Evolutionary conservation across 768 basidiomycete genomes (phyloP).

Genomic region (Xerocomus spinulosus): DNA sequence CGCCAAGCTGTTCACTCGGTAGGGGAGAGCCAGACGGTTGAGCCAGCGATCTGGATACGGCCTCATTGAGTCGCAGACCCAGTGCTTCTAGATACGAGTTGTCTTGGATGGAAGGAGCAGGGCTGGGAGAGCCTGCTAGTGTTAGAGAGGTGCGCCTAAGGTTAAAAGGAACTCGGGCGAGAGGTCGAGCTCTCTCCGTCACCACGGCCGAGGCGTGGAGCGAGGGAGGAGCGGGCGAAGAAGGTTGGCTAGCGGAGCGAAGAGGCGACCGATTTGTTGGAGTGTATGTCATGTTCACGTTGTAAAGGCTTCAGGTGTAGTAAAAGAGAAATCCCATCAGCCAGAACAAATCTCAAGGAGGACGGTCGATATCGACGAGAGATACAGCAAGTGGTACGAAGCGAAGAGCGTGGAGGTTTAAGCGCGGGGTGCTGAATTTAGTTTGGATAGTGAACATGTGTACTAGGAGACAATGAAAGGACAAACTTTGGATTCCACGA

Average conservation of each 20-base stretch:
- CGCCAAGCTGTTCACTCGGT: slow-evolving; percentile 51
- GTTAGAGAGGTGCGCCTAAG: slow-evolving; percentile 52
- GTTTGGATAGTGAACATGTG: slow-evolving; percentile 1
- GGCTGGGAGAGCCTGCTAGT: slow-evolving; percentile 27
- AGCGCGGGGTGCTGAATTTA: slow-evolving; percentile 12
- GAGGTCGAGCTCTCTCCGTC: slow-evolving; percentile 47
- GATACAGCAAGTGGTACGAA: slow-evolving; percentile 56
- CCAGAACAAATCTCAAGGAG: slow-evolving; percentile 52
- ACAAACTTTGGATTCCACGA: slow-evolving; percentile 31
- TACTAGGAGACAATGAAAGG: not conserved
- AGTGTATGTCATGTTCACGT: slow-evolving; percentile 50
- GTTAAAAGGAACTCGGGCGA: slow-evolving; percentile 55
- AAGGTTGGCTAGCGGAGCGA: slow-evolving; percentile 57
- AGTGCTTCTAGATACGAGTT: slow-evolving; percentile 77
- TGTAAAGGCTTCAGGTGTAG: slow-evolving; percentile 9
- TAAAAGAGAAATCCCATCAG: slow-evolving; percentile 43
- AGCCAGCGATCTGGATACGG: slow-evolving; percentile 68
- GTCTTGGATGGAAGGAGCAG: slow-evolving; percentile 62
- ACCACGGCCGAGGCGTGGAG: slow-evolving; percentile 35
- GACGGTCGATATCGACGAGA: slow-evolving; percentile 68
- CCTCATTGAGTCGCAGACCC: slow-evolving; percentile 74
- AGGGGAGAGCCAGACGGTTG: slow-evolving; percentile 55
- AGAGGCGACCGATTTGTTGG: slow-evolving; percentile 67
- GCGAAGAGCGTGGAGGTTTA: slow-evolving; percentile 45
- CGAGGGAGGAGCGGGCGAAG: slow-evolving; percentile 59